These are phyloP conservation scores for Pythium aquatile DNA, from an alignment of 352 stramenopile species.

Conservation along the genomic window DNA sequence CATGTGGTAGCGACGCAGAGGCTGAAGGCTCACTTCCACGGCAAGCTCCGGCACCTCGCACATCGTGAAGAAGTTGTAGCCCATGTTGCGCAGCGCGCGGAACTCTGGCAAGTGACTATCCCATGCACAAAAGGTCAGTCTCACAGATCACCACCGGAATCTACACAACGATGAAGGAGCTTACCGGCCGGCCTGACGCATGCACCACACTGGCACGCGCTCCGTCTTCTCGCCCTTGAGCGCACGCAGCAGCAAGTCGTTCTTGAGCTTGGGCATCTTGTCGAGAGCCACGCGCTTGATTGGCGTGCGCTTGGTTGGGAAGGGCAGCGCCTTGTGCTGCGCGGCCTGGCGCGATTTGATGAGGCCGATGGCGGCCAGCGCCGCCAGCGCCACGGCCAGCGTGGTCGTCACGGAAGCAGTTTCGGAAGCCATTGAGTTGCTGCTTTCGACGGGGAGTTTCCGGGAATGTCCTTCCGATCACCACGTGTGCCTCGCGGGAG, in stretches of 20 bases:
- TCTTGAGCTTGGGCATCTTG: conserved; percentile 84
- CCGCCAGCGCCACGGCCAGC: conserved; percentile 34
- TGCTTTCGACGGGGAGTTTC: conserved; percentile 3
- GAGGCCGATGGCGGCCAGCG: conserved; percentile 55
- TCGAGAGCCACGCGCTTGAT: conserved; percentile 67
- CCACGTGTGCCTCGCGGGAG: background rate
- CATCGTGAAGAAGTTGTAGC: conserved; percentile 92
- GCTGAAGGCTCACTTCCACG: conserved; percentile 97
- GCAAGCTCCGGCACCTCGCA: conserved; percentile 82
- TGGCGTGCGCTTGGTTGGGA: conserved; percentile 64
- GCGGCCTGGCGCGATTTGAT: conserved; percentile 59
- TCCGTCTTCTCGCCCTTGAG: conserved; percentile 86
- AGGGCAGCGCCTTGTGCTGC: conserved; percentile 44
- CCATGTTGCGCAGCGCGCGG: conserved; percentile 72
- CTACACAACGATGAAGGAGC: conserved; percentile 28
- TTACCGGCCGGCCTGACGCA: conserved; percentile 96
- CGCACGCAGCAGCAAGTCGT: conserved; percentile 87
- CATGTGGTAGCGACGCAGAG: conserved; percentile 91
- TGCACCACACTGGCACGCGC: conserved; percentile 95
- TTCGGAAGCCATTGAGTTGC: conserved; percentile 13
- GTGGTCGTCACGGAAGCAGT: conserved; percentile 28
- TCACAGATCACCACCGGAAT: conserved; percentile 2
- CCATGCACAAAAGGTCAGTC: conserved; percentile 7
- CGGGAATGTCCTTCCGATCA: conserved; percentile 2
- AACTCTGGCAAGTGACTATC: conserved; percentile 86